Conservation (phyloP, 495 filamentous ascomycete genomes). For the Penicillium longicatenatum region DNA sequence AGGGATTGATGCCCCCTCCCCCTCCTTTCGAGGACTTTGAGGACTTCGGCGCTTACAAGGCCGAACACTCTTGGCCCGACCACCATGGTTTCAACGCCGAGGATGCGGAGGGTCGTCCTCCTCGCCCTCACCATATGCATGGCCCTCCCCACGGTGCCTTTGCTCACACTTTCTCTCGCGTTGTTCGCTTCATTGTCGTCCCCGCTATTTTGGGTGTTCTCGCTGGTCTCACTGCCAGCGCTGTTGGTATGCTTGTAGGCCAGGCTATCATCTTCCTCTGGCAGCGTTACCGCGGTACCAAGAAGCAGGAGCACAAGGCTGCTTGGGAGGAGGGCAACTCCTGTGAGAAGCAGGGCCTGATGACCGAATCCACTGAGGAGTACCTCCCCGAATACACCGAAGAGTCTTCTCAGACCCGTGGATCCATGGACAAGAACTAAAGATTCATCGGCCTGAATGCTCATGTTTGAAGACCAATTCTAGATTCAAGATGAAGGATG, state of each 20-base stretch:
- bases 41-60: too few species aligned
- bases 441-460: background rate
- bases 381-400: conserved; percentile 38
- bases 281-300: conserved; percentile 45
- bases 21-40: background rate
- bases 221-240: conserved; percentile 52
- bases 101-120: conserved; percentile 26
- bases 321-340: conserved; percentile 38
- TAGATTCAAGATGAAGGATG: conserved; percentile 1
- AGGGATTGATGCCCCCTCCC: background rate
- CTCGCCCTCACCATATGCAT: conserved; percentile 29
- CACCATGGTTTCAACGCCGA: conserved; percentile 17
- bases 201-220: conserved; percentile 49
- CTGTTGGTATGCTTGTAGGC: conserved; percentile 56
- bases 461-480: background rate
- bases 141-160: conserved; percentile 35
- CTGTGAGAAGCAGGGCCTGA: conserved; percentile 46
- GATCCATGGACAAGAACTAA: conserved; percentile 37
- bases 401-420: conserved; percentile 24
- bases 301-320: conserved; percentile 30
- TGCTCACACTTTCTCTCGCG: conserved; percentile 45
- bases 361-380: conserved; percentile 34
- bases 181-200: conserved; percentile 53
- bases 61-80: conserved; percentile 4
- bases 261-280: conserved; percentile 53